These are phyloP conservation scores for Ustilago trichophora DNA, from an alignment of 1,284 basidiomycete species.

Conservation along the genomic window DNA sequence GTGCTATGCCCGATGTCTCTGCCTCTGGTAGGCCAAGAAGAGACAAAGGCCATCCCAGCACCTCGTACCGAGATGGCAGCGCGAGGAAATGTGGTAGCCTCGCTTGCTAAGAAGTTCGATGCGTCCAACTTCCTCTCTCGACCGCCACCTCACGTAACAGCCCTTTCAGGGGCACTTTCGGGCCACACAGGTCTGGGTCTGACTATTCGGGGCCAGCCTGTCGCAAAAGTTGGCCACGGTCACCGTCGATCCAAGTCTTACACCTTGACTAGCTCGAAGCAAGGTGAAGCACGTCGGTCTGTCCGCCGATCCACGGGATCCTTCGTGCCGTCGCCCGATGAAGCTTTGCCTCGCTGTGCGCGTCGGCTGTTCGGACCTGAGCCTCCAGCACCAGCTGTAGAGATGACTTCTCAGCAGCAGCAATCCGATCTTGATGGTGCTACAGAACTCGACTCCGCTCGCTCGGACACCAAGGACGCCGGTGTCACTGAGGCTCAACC, in stretches of 20 bases:
- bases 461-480: constrained; percentile 28
- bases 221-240: constrained; percentile 9
- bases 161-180: constrained; percentile 9
- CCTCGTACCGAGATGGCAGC: not conserved
- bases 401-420: not conserved
- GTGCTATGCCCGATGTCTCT: constrained; percentile 1
- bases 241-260: constrained; percentile 42
- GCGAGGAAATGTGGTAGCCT: constrained; percentile 30
- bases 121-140: constrained; percentile 22
- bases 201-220: constrained; percentile 10
- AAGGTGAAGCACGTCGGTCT: not conserved
- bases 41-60: not conserved
- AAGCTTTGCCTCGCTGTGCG: constrained; percentile 17
- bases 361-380: constrained; percentile 18
- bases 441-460: constrained; percentile 23
- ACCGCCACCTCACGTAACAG: constrained; percentile 28
- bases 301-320: constrained; percentile 27
- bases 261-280: constrained; percentile 7
- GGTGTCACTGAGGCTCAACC: constrained; percentile 2
- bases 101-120: constrained; percentile 42
- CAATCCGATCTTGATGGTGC: not conserved
- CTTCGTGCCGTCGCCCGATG: constrained; percentile 4
- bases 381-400: not conserved
- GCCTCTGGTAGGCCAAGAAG: not conserved
- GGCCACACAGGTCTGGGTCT: constrained; percentile 11